Percentiles rank a stretch among this genome's conserved stretches.
Evolutionary conservation across 2,329 filamentous ascomycete species (phyloP).

Genomic region (Keithomyces neogunnii): DNA sequence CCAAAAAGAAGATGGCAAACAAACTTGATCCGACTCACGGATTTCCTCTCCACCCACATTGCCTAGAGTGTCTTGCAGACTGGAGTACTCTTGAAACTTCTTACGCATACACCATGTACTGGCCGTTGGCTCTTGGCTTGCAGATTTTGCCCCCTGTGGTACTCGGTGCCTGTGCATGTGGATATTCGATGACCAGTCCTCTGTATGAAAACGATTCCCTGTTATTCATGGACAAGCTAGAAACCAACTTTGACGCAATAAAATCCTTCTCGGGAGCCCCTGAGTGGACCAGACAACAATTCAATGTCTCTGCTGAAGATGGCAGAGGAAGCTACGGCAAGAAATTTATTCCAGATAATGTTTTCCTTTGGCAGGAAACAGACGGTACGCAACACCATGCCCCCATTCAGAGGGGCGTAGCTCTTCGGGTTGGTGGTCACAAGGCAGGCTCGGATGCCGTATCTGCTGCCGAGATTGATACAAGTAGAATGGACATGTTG

Average conservation of each 20-base stretch:
- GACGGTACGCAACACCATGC: slow-evolving; percentile 18
- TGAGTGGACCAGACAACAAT: slow-evolving; percentile 60
- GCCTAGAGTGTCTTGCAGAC: neutral
- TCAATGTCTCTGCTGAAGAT: slow-evolving; percentile 50
- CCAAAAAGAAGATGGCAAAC: neutral
- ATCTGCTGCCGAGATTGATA: slow-evolving; percentile 55
- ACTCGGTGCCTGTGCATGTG: slow-evolving; percentile 55
- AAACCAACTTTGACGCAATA: slow-evolving; percentile 61
- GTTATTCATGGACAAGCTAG: slow-evolving; percentile 61
- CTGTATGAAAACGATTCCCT: slow-evolving; percentile 28
- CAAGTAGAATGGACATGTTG: slow-evolving; percentile 51
- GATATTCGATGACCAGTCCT: slow-evolving; percentile 48
- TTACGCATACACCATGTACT: neutral
- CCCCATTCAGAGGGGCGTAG: slow-evolving; percentile 34
- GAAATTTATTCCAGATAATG: slow-evolving; percentile 48
- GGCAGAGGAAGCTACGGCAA: slow-evolving; percentile 60
- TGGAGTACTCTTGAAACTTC: neutral
- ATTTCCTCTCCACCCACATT: too few relatives aligned
- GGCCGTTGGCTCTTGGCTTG: slow-evolving; percentile 1
- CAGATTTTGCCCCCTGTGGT: slow-evolving; percentile 7
- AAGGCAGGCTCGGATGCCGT: slow-evolving; percentile 41
- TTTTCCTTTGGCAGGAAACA: slow-evolving; percentile 42
- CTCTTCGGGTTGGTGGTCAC: slow-evolving; percentile 46
- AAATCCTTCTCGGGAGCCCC: slow-evolving; percentile 38
- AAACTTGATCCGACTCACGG: neutral